phyloP scores from a whole-genome alignment of 768 basidiomycete genomes.

The Atractiella rhizophila region DNA sequence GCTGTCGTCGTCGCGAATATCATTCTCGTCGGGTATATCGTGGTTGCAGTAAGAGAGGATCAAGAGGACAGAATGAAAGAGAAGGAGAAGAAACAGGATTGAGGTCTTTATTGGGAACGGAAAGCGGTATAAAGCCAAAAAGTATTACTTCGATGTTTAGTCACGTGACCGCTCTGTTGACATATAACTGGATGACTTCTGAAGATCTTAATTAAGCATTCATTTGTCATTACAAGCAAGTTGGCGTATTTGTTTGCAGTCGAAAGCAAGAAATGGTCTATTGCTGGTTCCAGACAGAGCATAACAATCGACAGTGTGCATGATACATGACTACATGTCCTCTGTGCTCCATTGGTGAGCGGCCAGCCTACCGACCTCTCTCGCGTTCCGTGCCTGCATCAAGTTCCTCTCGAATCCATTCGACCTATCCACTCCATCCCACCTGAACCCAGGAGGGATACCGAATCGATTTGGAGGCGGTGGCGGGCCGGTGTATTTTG shows the following conservation, averaged over 20 bases:
- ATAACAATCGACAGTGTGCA: neutral
- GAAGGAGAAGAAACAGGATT: constrained; percentile 2
- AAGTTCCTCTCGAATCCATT: constrained; percentile 85
- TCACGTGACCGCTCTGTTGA: neutral
- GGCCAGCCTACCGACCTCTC: constrained; percentile 41
- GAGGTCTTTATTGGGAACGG: too few relatives aligned
- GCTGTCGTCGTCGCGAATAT: constrained; percentile 23
- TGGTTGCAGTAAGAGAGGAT: constrained; percentile 23
- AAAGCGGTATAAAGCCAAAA: too few relatives aligned
- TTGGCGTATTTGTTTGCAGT: neutral
- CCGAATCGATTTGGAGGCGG: constrained; percentile 87
- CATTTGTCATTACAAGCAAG: neutral
- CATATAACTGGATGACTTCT: neutral
- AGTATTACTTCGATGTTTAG: neutral
- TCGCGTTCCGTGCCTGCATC: constrained; percentile 59
- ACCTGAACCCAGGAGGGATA: constrained; percentile 71
- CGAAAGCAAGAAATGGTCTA: neutral
- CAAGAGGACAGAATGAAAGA: neutral
- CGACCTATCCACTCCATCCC: constrained; percentile 66
- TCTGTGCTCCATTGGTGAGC: constrained; percentile 34
- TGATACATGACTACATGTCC: constrained; percentile 2
- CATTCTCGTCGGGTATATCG: constrained; percentile 22
- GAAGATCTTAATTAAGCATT: neutral
- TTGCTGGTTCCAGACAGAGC: neutral
- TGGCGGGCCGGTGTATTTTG: constrained; percentile 62